These are phyloP conservation scores for Thelephora aurantiotincta DNA, from an alignment of 768 basidiomycete species.

Conservation along the genomic window DNA sequence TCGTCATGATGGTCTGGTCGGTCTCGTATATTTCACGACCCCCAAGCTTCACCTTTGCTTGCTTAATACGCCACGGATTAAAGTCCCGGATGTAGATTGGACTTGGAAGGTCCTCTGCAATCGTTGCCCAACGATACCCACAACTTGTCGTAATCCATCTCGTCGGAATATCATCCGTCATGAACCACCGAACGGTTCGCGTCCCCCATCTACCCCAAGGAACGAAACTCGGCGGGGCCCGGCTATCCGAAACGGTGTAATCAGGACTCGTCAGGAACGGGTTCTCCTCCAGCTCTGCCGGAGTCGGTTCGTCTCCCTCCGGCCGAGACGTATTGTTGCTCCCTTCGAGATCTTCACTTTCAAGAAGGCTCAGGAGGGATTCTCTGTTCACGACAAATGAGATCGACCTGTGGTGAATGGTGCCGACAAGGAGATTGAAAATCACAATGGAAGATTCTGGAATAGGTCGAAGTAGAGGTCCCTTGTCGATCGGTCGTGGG, in stretches of 20 bases:
- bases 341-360: slow-evolving; percentile 1
- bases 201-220: slow-evolving; percentile 15
- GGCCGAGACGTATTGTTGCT: neutral
- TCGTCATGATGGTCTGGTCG: neutral
- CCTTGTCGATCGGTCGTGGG: neutral
- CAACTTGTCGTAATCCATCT: slow-evolving; percentile 20
- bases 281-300: neutral
- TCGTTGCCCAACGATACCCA: slow-evolving; percentile 12
- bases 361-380: neutral
- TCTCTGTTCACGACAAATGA: slow-evolving; percentile 2
- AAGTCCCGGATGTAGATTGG: neutral
- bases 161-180: slow-evolving; percentile 9
- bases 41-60: neutral
- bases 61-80: neutral
- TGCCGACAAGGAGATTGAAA: slow-evolving; percentile 10
- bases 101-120: neutral
- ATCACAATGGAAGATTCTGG: slow-evolving; percentile 13
- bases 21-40: neutral
- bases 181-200: slow-evolving; percentile 12
- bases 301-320: neutral
- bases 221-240: neutral
- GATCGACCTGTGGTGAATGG: neutral
- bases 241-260: neutral
- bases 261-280: neutral
- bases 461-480: slow-evolving; percentile 6